Evolutionary conservation across 805 yeast species (phyloP).

Genomic region (Candida piceae): DNA sequence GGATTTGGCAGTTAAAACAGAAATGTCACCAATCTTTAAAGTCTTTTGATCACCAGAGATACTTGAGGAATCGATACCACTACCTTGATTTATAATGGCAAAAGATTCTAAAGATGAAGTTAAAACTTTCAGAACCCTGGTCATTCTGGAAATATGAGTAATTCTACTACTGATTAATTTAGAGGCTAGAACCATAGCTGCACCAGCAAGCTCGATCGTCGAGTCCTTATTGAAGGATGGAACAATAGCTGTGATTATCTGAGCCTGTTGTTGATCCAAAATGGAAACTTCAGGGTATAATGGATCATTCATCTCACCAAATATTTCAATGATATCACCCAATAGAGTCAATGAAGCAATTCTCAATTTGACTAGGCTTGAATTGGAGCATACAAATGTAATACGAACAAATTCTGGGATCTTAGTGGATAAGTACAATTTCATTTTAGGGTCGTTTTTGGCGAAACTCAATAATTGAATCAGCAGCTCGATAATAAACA

Average conservation of each 20-base stretch:
- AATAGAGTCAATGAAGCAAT: slow-evolving; percentile 62
- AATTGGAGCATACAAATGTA: slow-evolving; percentile 77
- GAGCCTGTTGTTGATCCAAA: slow-evolving; percentile 92
- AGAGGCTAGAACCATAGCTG: slow-evolving; percentile 75
- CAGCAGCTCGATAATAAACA: slow-evolving; percentile 42
- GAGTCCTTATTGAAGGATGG: slow-evolving; percentile 79
- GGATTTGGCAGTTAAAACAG: slow-evolving; percentile 38
- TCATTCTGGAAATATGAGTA: slow-evolving; percentile 43
- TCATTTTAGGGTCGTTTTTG: slow-evolving; percentile 32
- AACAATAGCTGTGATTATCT: slow-evolving; percentile 80
- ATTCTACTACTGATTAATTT: slow-evolving; percentile 64
- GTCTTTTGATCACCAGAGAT: slow-evolving; percentile 24
- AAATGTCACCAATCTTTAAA: slow-evolving; percentile 53
- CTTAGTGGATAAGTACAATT: slow-evolving; percentile 36
- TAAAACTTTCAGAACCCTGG: slow-evolving; percentile 58
- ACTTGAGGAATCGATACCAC: slow-evolving; percentile 14
- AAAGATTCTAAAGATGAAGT: slow-evolving; percentile 62
- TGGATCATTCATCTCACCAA: slow-evolving; percentile 63
- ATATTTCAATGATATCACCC: slow-evolving; percentile 54
- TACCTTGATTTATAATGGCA: slow-evolving; percentile 20
- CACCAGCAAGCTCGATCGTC: slow-evolving; percentile 66
- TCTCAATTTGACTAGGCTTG: slow-evolving; percentile 56
- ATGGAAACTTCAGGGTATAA: slow-evolving; percentile 65
- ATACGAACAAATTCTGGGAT: slow-evolving; percentile 67
- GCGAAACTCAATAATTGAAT: slow-evolving; percentile 39